Conservation (phyloP, 768 basidiomycete species). For the Neoboletus brunneissimus region DNA sequence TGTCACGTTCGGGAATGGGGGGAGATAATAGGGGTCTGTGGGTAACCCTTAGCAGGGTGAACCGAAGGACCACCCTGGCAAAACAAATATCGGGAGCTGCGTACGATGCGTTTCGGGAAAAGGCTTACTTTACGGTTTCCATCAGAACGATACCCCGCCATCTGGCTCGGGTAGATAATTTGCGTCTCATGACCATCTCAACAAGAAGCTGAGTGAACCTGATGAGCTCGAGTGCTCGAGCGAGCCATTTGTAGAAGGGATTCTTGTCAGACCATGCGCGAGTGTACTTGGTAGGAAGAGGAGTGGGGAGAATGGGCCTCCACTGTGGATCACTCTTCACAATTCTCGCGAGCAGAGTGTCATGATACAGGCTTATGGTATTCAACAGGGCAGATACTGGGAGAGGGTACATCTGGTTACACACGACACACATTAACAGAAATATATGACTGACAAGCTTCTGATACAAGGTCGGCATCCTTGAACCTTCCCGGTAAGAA, state of each 20-base stretch:
- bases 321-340: slow-evolving; percentile 63
- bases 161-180: slow-evolving; percentile 55
- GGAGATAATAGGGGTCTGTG: slow-evolving; percentile 71
- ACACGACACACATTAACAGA: slow-evolving; percentile 10
- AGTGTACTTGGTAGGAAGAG: slow-evolving; percentile 86
- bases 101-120: neutral
- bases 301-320: slow-evolving; percentile 71
- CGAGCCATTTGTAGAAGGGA: slow-evolving; percentile 71
- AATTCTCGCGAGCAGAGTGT: slow-evolving; percentile 77
- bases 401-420: slow-evolving; percentile 12
- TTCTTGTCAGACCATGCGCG: slow-evolving; percentile 78
- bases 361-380: slow-evolving; percentile 90
- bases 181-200: slow-evolving; percentile 85
- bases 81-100: slow-evolving; percentile 8
- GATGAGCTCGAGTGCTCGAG: slow-evolving; percentile 70
- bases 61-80: slow-evolving; percentile 67
- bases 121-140: slow-evolving; percentile 79
- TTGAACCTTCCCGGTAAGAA: slow-evolving; percentile 95
- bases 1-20: slow-evolving; percentile 83
- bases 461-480: slow-evolving; percentile 94
- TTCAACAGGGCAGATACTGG: slow-evolving; percentile 87
- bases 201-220: slow-evolving; percentile 80
- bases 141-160: slow-evolving; percentile 79
- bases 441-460: slow-evolving; percentile 69
- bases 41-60: slow-evolving; percentile 72